These are phyloP conservation scores for Panellus pusillus DNA, from an alignment of 768 basidiomycete species.

Conservation along the genomic window DNA sequence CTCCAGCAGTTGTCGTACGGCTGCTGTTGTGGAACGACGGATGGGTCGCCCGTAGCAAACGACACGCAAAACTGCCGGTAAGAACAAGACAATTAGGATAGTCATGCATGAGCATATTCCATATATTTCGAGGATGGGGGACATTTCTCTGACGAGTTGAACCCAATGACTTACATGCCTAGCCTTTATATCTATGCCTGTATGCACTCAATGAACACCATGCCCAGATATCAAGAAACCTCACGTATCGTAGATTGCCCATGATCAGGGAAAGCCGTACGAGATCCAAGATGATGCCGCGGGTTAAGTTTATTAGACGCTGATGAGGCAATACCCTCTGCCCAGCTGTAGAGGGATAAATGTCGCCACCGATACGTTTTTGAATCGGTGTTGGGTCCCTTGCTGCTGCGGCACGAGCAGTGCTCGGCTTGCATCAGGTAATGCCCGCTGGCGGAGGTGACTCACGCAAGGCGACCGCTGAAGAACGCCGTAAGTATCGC, in stretches of 20 bases:
- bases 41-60: neutral
- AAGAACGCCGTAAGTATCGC: no score
- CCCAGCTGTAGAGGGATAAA: slow-evolving; percentile 9
- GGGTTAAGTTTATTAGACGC: slow-evolving; percentile 7
- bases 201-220: slow-evolving; percentile 4
- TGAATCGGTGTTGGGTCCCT: neutral
- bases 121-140: slow-evolving; percentile 13
- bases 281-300: neutral
- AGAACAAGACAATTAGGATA: slow-evolving; percentile 8
- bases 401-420: no score
- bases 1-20: slow-evolving; percentile 6
- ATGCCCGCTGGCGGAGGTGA: no score
- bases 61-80: neutral
- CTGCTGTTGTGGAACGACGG: neutral
- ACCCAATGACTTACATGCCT: slow-evolving; percentile 3
- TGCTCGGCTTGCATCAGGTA: no score
- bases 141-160: slow-evolving; percentile 14
- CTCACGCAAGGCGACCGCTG: no score
- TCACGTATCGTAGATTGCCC: neutral
- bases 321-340: neutral
- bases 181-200: slow-evolving; percentile 14
- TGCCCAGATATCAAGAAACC: neutral
- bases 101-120: slow-evolving; percentile 11
- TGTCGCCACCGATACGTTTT: no score
- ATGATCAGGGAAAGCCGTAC: slow-evolving; percentile 9